phyloP scores from a whole-genome alignment of 345 rosid genomes.

The Populus tremula region DNA sequence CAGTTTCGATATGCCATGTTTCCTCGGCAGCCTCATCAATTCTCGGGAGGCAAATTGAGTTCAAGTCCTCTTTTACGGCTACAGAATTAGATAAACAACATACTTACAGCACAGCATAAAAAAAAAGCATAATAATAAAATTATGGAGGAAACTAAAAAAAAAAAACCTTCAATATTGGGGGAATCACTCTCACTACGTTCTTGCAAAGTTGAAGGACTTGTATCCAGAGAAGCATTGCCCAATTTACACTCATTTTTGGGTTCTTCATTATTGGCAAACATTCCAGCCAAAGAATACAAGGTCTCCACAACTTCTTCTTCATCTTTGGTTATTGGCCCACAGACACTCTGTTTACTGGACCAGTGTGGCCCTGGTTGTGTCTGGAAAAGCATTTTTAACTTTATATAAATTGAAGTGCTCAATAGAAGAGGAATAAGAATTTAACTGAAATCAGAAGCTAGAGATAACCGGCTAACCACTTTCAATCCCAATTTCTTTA shows the following conservation, averaged over 20 bases:
- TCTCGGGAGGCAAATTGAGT: slow-evolving; percentile 18
- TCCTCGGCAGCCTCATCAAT: slow-evolving; percentile 24
- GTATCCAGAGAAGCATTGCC: slow-evolving; percentile 18
- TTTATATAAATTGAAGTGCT: slow-evolving; percentile 12
- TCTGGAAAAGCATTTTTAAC: slow-evolving; percentile 15
- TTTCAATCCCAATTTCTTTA: slow-evolving; percentile 44
- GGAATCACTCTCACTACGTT: slow-evolving; percentile 19
- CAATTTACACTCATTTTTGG: slow-evolving; percentile 25
- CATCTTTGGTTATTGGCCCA: slow-evolving; percentile 78
- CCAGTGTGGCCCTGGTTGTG: slow-evolving; percentile 18
- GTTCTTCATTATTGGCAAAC: slow-evolving; percentile 41
- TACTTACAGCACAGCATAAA: background rate
- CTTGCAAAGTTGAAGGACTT: slow-evolving; percentile 27
- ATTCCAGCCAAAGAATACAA: slow-evolving; percentile 75
- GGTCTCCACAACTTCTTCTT: slow-evolving; percentile 93
- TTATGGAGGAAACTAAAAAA: slow-evolving; percentile 3
- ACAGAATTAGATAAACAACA: slow-evolving; percentile 16
- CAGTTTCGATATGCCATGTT: slow-evolving; percentile 23
- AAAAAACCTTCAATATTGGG: slow-evolving; percentile 22
- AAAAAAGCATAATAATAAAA: background rate
- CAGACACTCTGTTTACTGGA: slow-evolving; percentile 4
- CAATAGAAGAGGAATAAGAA: slow-evolving; percentile 1
- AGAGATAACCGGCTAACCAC: slow-evolving; percentile 41
- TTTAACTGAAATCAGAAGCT: slow-evolving; percentile 11
- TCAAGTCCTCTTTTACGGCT: slow-evolving; percentile 30